phyloP scores from a whole-genome alignment of 106 monocot genomes.

The Iris macrosiphon region DNA sequence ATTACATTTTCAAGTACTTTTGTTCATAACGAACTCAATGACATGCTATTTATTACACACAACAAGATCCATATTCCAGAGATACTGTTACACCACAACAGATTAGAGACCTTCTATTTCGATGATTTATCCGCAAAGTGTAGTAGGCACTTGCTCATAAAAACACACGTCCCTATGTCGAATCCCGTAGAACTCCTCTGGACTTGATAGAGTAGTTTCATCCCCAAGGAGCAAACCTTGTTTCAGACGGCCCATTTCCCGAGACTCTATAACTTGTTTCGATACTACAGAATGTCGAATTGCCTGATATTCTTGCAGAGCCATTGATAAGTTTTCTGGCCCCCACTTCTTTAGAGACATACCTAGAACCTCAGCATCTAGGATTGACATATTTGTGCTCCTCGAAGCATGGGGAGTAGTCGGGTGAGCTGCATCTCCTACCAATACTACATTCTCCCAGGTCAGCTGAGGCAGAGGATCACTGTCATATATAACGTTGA shows the following conservation, averaged over 20 bases:
- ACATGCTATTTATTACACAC: no score
- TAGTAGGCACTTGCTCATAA: constrained; percentile 4
- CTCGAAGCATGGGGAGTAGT: constrained; percentile 73
- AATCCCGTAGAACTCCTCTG: not conserved
- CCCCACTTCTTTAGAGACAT: constrained; percentile 9
- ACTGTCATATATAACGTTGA: constrained; percentile 78
- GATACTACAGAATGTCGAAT: constrained; percentile 6
- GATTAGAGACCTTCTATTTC: no score
- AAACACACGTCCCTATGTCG: constrained; percentile 2
- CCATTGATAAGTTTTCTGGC: not conserved
- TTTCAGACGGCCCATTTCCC: constrained; percentile 6
- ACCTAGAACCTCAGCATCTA: constrained; percentile 19
- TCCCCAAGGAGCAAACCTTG: constrained; percentile 1
- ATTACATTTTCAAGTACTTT: no score
- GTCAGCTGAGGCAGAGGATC: constrained; percentile 53
- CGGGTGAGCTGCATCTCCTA: constrained; percentile 87
- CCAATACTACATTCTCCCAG: constrained; percentile 63
- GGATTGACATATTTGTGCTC: constrained; percentile 87
- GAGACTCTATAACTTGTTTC: constrained; percentile 1
- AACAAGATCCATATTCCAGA: no score
- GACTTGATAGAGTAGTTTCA: not conserved
- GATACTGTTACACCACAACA: no score
- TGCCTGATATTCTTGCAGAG: constrained; percentile 1
- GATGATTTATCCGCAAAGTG: no score
- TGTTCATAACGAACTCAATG: no score